Evolutionary conservation across 2,329 filamentous ascomycete genomes (phyloP), one percentile per base, ranked within the genome.

Genomic region (Epichloe sylvatica): DNA sequence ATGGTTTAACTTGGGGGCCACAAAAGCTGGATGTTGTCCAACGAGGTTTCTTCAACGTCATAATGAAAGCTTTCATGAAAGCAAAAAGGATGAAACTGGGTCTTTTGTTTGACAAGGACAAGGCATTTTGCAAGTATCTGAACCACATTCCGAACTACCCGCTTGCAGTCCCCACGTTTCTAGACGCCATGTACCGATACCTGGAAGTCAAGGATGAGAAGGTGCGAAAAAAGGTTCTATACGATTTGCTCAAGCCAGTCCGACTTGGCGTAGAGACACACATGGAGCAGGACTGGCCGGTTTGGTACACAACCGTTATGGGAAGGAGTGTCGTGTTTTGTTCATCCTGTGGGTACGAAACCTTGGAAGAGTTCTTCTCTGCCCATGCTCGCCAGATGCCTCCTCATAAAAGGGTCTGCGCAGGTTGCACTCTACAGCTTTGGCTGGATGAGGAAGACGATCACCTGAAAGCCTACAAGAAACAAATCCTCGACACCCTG

Each of bases 11-110:
- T 0, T 65, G 64, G 61, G 52, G 50, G 1, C 50, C 55, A 0
- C 3, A 54, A 7, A 35, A 54, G 1, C 53, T 55, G 1, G 60
- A 67, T 3, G 33, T 59, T 2, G 53, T 59, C 2, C 66, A 69
- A 41, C 52, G 62, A 36, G 66, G 66, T 0, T 56, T 68, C 25
- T 63, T 64, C 19, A 46, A 51, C 2, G 59, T 68, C 6, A 36
- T 69, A 3, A 46, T 68, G 11, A 62, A 66, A 37, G 64, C 63
- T 0, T 62, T 63, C 5, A 51, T 67, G 25, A 68, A 68, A 47
- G 54, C 64, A 1, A 56, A 54, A 8, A 39, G 46, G 1, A 62
- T 69, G 60, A 52, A 53, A 0, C 49, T 68, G 2, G 47, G 46
- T 0, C 49, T 65, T 3, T 52, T 69, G 0, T 67, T 69, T 46